Conservation (phyloP, 176 grass and related monocot genomes). For the Oryza coarctata region DNA sequence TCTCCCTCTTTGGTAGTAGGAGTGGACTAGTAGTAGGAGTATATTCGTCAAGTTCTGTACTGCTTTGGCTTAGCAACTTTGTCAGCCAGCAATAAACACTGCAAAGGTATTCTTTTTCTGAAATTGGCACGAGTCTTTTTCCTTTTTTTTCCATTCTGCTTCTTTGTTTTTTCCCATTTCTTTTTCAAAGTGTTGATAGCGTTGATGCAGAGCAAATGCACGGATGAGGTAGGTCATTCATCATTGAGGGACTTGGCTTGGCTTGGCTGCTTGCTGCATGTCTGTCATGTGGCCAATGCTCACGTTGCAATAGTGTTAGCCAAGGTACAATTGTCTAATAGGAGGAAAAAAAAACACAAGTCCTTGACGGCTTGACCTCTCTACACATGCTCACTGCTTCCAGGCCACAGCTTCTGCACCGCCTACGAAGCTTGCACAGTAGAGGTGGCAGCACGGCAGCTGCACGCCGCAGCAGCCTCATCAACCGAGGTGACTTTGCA, state of each 20-base stretch:
- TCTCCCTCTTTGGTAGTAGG: not conserved
- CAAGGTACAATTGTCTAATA: constrained; percentile 35
- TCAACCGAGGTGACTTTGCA: not conserved
- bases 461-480: not conserved
- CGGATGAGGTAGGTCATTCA: not conserved
- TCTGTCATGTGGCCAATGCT: constrained; percentile 17
- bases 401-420: not conserved
- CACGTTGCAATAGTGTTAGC: constrained; percentile 33
- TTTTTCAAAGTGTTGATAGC: not conserved
- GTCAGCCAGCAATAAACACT: not conserved
- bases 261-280: not conserved
- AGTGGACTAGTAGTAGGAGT: not conserved
- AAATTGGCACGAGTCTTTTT: not conserved
- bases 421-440: constrained; percentile 4
- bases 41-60: not conserved
- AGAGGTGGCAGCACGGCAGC: not conserved
- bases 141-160: not conserved
- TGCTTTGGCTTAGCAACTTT: not conserved
- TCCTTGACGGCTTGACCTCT: constrained; percentile 6
- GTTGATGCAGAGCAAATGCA: not conserved
- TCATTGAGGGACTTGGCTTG: not conserved
- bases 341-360: not conserved
- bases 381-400: not conserved
- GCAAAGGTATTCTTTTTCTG: not conserved
- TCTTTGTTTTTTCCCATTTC: not conserved